Conservation (phyloP, 331 rosid genomes). For the Spiraea crenata region DNA sequence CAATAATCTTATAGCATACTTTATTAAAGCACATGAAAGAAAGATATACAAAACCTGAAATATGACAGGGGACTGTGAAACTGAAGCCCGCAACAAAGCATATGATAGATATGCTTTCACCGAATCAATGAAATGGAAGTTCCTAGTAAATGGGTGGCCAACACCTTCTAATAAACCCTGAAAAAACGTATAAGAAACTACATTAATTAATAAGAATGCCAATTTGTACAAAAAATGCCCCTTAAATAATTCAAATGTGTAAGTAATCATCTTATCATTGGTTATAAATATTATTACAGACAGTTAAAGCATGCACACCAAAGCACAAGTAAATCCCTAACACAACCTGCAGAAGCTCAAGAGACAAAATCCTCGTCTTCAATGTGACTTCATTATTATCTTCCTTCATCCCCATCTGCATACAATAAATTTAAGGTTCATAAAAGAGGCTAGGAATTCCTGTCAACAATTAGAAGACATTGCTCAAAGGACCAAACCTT, state of each 20-base stretch:
- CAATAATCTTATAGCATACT: slow-evolving; percentile 17
- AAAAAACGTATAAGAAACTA: slow-evolving; percentile 29
- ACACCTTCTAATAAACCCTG: slow-evolving; percentile 99
- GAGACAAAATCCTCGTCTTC: slow-evolving; percentile 92
- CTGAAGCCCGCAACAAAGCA: slow-evolving; percentile 92
- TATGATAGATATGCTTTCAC: slow-evolving; percentile 99
- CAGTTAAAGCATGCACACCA: slow-evolving; percentile 13
- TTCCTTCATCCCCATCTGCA: slow-evolving; percentile 99
- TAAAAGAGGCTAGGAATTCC: slow-evolving; percentile 20
- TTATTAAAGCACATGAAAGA: slow-evolving; percentile 3
- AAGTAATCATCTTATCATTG: background rate
- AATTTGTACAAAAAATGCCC: slow-evolving; percentile 5
- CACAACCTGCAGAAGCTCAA: slow-evolving; percentile 96
- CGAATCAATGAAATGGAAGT: slow-evolving; percentile 96
- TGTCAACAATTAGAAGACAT: slow-evolving; percentile 22
- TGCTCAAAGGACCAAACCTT: slow-evolving; percentile 64
- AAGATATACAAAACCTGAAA: slow-evolving; percentile 71
- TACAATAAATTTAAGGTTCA: slow-evolving; percentile 28
- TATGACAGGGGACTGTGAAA: slow-evolving; percentile 88
- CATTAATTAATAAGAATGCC: slow-evolving; percentile 9
- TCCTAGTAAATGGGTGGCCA: slow-evolving; percentile 85
- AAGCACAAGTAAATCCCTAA: slow-evolving; percentile 26
- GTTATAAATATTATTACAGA: too few relatives aligned
- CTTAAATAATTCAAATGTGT: slow-evolving; percentile 15
- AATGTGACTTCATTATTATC: slow-evolving; percentile 88